Evolutionary conservation across 129 eudicot genomes (phyloP).

Genomic region (Daucus carota): DH1_v3.0 NC_030386.2:33698001-33698500

Average conservation of each 20-base stretch:
- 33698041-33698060: slow-evolving; percentile 66
- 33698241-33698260: background rate
- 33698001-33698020: slow-evolving; percentile 64
- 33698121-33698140: slow-evolving; percentile 82
- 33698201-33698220: background rate
- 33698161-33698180: background rate
- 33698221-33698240: background rate
- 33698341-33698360: slow-evolving; percentile 94
- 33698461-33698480: background rate
- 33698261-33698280: background rate
- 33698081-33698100: slow-evolving; percentile 79
- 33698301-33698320: slow-evolving; percentile 84
- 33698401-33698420: slow-evolving; percentile 46
- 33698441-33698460: slow-evolving; percentile 46
- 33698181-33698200: background rate
- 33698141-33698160: background rate
- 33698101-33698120: slow-evolving; percentile 80
- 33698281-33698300: background rate
- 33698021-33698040: slow-evolving; percentile 53
- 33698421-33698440: slow-evolving; percentile 66
- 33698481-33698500: background rate
- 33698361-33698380: slow-evolving; percentile 74
- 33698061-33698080: slow-evolving; percentile 74
- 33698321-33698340: slow-evolving; percentile 74
- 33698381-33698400: slow-evolving; percentile 59